These are phyloP conservation scores for Epichloe festucae DNA, from an alignment of 2,329 filamentous ascomycete species.

Conservation along the genomic window DNA sequence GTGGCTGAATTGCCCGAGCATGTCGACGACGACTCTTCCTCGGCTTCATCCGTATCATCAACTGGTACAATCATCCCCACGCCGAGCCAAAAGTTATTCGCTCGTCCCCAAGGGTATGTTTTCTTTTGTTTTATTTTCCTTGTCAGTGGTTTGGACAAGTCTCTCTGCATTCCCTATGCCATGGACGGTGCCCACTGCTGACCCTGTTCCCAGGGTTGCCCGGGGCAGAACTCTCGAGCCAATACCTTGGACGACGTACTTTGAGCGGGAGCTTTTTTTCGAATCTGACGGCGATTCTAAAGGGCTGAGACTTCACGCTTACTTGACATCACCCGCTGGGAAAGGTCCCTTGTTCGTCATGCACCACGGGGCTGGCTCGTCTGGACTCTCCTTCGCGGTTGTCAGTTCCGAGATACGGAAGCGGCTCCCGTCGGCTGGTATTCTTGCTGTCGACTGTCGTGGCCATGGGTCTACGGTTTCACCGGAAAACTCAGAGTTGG, in stretches of 20 bases:
- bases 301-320: constrained; percentile 63
- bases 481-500: constrained; percentile 27
- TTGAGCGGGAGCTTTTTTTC: constrained; percentile 72
- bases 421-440: constrained; percentile 63
- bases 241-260: constrained; percentile 80
- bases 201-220: constrained; percentile 25
- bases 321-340: constrained; percentile 68
- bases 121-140: constrained; percentile 4
- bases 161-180: neutral
- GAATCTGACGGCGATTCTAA: constrained; percentile 27
- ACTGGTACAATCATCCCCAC: constrained; percentile 84
- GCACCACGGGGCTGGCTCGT: constrained; percentile 91
- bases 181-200: constrained; percentile 7
- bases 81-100: constrained; percentile 59
- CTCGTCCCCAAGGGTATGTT: constrained; percentile 50
- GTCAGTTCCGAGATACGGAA: constrained; percentile 67
- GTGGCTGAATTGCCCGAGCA: constrained; percentile 32
- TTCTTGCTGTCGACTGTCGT: constrained; percentile 75
- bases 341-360: constrained; percentile 77
- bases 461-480: constrained; percentile 68
- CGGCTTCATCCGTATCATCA: constrained; percentile 74
- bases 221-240: constrained; percentile 47
- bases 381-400: constrained; percentile 80
- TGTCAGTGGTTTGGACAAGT: too few species aligned
- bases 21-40: constrained; percentile 53